These are phyloP conservation scores for Trichomonas gallinae DNA, from an alignment of 208 protist species.

Conservation along the genomic window DNA sequence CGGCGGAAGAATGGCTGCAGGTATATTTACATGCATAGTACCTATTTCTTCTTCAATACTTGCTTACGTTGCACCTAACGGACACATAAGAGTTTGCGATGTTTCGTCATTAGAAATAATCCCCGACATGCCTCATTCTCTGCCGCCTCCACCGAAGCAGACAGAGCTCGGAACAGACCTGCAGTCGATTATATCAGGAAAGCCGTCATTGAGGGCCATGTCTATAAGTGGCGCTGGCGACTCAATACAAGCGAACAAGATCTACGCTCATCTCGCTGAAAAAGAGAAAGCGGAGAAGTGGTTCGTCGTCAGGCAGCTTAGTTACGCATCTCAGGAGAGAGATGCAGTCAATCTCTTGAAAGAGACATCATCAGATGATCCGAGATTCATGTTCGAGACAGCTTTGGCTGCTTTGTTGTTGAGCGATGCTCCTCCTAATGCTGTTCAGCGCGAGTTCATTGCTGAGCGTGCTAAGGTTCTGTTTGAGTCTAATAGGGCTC, in stretches of 20 bases:
- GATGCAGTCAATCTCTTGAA: not conserved
- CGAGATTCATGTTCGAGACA: not conserved
- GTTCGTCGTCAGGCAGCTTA: not conserved
- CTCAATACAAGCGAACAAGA: not conserved
- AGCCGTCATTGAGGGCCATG: not conserved
- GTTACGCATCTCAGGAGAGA: not conserved
- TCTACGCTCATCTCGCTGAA: not conserved
- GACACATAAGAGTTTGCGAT: not conserved
- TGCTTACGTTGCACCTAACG: not conserved
- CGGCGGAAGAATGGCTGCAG: not conserved
- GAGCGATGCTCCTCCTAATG: not conserved
- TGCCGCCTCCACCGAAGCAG: not conserved
- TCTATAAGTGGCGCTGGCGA: not conserved
- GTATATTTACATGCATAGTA: not conserved
- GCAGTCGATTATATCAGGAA: not conserved
- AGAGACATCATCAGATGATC: not conserved
- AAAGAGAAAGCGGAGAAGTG: not conserved
- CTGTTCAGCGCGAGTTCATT: not conserved
- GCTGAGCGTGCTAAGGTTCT: not conserved
- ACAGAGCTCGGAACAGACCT: not conserved
- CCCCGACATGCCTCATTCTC: not conserved
- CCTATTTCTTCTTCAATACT: not conserved
- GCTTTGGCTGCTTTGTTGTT: not conserved
- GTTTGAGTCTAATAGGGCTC: not conserved
- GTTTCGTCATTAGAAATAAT: not conserved